Evolutionary conservation across 2,329 filamentous ascomycete genomes (phyloP), one percentile per base, ranked within the genome.

Genomic region (Stagonosporopsis cucurbitacearum): DNA sequence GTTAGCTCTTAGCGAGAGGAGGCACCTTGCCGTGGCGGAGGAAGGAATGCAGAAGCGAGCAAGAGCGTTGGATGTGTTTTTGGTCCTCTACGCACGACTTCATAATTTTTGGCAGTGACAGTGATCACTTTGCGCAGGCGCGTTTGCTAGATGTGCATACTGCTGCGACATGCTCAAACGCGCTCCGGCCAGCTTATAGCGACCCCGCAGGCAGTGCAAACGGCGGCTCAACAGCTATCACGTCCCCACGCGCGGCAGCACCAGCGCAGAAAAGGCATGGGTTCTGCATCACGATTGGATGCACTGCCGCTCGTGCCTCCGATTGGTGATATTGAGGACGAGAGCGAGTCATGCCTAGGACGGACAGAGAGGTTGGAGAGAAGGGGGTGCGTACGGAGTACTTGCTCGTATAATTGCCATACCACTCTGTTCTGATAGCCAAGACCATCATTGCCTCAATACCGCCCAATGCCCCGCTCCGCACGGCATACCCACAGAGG

Each of bases 1-100:
- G 44, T 49, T 62, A 64, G 58, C 58, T 64, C 63, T 71, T 73
- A 73, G 70, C 70, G 70, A 72, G 70, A 72, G 61, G 61, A 56
- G 42, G 36, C 32, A 36, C 64, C 67, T 69, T 69, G 64, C 65
- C 65, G 64, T 53, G 64, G 66, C 59, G 46, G 62, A 56, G 47
- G 67, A 55, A 41, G 57, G 61, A 62, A 62, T 60, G 64, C 61
- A 57, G 46, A 33, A 51, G 47, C 48, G 37, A 37, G 47, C 47
- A 56, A 47, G 47, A 51, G 36, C 53, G 15, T 30, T 22, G 11
- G n/a, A n/a, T 25, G 19, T 26, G 23, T 12, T 36, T 12, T 19
- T 12, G 7, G 20, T 28, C 25, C 28, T 50, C 28, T 23, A 50
- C 37, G 50, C 23, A 39, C 17, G 3, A 37, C 4, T 37, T 20